Conservation (phyloP, 2,329 filamentous ascomycete genomes). For the Diaporthe batatas region DNA sequence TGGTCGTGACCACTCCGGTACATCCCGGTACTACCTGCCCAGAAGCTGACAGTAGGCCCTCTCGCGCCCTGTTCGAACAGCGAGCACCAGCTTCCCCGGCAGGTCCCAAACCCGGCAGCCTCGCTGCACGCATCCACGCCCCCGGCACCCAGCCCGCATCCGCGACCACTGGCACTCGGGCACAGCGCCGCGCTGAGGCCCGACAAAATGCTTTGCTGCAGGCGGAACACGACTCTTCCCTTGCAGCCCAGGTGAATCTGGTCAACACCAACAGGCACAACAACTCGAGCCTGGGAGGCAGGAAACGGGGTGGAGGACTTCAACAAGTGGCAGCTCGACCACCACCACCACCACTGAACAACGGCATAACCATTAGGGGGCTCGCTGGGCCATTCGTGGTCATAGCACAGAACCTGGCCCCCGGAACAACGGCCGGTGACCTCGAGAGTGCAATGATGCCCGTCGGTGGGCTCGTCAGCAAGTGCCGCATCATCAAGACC, state of each 20-base stretch:
- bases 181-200: constrained; percentile 51
- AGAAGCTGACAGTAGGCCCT: constrained; percentile 20
- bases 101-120: constrained; percentile 52
- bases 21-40: constrained; percentile 50
- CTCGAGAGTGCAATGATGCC: constrained; percentile 86
- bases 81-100: constrained; percentile 48
- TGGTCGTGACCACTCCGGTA: constrained; percentile 43
- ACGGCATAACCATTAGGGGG: constrained; percentile 79
- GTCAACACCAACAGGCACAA: constrained; percentile 42
- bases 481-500: constrained; percentile 76
- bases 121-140: constrained; percentile 62
- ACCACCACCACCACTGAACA: constrained; percentile 51
- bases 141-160: constrained; percentile 51
- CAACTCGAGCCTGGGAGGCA: constrained; percentile 44
- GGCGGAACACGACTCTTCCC: constrained; percentile 54
- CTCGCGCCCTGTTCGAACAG: constrained; percentile 2
- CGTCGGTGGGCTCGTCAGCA: constrained; percentile 76
- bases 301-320: constrained; percentile 42
- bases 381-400: constrained; percentile 79
- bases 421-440: constrained; percentile 84
- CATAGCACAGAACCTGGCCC: constrained; percentile 85
- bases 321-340: constrained; percentile 49
- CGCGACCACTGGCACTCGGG: constrained; percentile 47
- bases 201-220: constrained; percentile 54
- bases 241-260: constrained; percentile 52